Conservation (phyloP, 2,329 filamentous ascomycete species). For the Akanthomyces dipterigenus region DNA sequence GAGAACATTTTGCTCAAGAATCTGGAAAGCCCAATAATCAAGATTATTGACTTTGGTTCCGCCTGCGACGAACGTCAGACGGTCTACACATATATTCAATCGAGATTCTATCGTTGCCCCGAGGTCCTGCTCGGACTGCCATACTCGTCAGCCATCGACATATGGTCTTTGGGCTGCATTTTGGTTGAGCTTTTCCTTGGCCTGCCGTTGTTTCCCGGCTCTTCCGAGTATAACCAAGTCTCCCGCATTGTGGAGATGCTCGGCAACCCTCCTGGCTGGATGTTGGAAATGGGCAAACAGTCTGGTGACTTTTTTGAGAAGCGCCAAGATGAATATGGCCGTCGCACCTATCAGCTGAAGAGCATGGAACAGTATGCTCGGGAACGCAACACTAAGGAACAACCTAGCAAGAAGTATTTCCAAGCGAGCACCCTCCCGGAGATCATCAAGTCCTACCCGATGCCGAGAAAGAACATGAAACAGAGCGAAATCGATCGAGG, state of each 20-base stretch:
- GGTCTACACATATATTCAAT: slow-evolving; percentile 98
- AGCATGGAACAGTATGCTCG: slow-evolving; percentile 96
- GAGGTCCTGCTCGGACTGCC: slow-evolving; percentile 93
- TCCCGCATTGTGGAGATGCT: slow-evolving; percentile 97
- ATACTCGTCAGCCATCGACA: slow-evolving; percentile 97
- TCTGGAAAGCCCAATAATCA: slow-evolving; percentile 97
- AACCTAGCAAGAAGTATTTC: slow-evolving; percentile 99
- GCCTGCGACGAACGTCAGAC: slow-evolving; percentile 97
- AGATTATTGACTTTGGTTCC: slow-evolving; percentile 98
- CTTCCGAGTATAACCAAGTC: slow-evolving; percentile 98
- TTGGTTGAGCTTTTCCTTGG: slow-evolving; percentile 96
- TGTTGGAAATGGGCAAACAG: slow-evolving; percentile 98
- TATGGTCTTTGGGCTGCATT: slow-evolving; percentile 99
- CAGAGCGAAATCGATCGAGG: slow-evolving; percentile 92
- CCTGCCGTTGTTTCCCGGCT: slow-evolving; percentile 88
- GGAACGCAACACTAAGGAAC: slow-evolving; percentile 93
- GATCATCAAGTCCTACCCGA: slow-evolving; percentile 95
- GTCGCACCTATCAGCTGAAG: slow-evolving; percentile 86
- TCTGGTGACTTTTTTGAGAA: slow-evolving; percentile 97
- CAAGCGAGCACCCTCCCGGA: slow-evolving; percentile 88
- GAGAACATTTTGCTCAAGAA: slow-evolving; percentile 98
- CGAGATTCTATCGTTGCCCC: slow-evolving; percentile 92
- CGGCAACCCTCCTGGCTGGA: slow-evolving; percentile 93
- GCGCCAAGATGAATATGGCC: slow-evolving; percentile 79
- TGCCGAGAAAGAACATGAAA: slow-evolving; percentile 99